phyloP scores from a whole-genome alignment of 1,284 basidiomycete species.

The Cerioporus squamosus region DNA sequence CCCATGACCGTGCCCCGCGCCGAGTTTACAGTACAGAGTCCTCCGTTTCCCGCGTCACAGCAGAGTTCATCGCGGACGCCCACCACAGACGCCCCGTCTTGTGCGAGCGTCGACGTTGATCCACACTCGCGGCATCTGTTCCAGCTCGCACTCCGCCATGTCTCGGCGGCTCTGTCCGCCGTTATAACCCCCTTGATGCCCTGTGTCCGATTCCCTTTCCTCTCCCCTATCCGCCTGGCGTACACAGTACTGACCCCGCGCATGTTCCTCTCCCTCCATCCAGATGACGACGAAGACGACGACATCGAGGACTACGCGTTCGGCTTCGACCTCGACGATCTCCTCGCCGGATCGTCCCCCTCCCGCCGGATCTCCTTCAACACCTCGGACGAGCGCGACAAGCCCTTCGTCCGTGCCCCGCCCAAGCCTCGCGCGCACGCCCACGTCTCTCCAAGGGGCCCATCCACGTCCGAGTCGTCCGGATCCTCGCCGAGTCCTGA shows the following conservation, averaged over 20 bases:
- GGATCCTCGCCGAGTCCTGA: background rate
- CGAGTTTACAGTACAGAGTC: too few relatives aligned
- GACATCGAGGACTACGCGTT: slow-evolving; percentile 22
- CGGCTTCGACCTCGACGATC: slow-evolving; percentile 17
- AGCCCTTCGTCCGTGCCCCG: slow-evolving; percentile 26
- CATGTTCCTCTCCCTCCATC: slow-evolving; percentile 9
- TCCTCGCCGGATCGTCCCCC: slow-evolving; percentile 21
- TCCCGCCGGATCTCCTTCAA: slow-evolving; percentile 36
- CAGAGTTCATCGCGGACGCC: background rate
- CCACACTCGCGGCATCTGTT: background rate
- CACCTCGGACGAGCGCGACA: slow-evolving; percentile 35
- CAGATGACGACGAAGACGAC: slow-evolving; percentile 25
- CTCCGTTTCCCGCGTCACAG: background rate
- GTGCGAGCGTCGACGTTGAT: background rate
- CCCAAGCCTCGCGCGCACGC: too few relatives aligned
- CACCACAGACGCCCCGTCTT: too few relatives aligned
- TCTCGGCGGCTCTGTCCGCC: background rate
- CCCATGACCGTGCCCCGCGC: slow-evolving; percentile 13
- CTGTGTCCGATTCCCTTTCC: slow-evolving; percentile 1
- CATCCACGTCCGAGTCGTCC: background rate
- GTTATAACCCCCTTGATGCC: background rate
- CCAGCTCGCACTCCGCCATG: background rate
- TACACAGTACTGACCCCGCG: slow-evolving; percentile 15
- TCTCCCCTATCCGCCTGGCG: slow-evolving; percentile 9
- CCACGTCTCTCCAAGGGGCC: too few relatives aligned